Evolutionary conservation across 805 yeast genomes (phyloP), one percentile per base, ranked within the genome.

Genomic region (Cyberlindnera nakhonratchasimensis): DNA sequence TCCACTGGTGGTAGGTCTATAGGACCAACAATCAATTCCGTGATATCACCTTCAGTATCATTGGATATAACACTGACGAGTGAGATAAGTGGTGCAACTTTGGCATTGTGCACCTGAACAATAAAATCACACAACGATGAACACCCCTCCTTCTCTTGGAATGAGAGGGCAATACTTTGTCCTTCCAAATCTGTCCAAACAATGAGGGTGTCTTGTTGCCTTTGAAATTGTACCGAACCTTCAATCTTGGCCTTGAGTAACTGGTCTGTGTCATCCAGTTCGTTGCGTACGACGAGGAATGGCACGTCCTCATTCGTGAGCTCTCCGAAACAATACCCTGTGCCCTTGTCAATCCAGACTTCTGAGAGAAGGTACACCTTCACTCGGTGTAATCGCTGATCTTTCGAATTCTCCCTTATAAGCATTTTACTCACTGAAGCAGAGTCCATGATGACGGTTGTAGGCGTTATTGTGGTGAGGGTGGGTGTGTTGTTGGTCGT

Each of bases 131-230:
- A 88, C 33, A 90, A 57, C 6, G 80, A 76, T 11, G 86, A 76
- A 62, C 99, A 91, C 0, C 97, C 98, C 34, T 82, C 84, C 26
- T 86, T 80, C 55, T 89, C 97, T 62, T 91, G 96, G 62, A 91
- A 91, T 34, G 95, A 84, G 19, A 91, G 69, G 2, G 98, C 98
- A 49, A 87, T 78, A 61, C 88, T 95, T 40, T 72, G 74, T 7
- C 82, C 79, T 16, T 74, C 71, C 3, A 65, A 55, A 56, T 87
- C 96, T 9, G 95, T 85, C 98, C 98, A 91, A 17, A 91, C 96
- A 9, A 91, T 87, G 36, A 91, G 68, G 0, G 97, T 89, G 45
- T 89, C 97, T 58, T 89, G 96, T 57, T 93, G 98, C 56, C 95
- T 75, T 59, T 91, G 97, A 59, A 86, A 91, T 52, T 86, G 95